Percentiles rank a stretch among this genome's conserved stretches.
phyloP scores from a whole-genome alignment of 139 green algal species.

The Chlorella vulgaris region DNA sequence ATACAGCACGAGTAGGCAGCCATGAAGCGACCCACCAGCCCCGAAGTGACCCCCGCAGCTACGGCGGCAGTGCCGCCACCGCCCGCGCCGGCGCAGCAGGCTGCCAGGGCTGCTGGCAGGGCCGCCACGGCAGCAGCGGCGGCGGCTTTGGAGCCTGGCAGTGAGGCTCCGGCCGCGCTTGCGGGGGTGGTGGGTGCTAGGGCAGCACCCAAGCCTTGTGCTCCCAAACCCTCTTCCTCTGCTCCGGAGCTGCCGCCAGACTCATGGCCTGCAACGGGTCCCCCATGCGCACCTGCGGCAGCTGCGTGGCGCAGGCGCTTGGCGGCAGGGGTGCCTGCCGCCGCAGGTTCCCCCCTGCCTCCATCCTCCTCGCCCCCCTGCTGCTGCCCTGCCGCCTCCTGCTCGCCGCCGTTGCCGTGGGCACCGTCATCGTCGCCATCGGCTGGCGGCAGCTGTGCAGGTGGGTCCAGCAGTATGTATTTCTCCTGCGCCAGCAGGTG shows the following conservation, averaged over 20 bases:
- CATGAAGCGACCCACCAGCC: constrained; percentile 23
- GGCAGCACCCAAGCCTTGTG: background rate
- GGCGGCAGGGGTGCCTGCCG: background rate
- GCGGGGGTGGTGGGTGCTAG: constrained; percentile 5
- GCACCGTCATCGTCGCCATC: background rate
- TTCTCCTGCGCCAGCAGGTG: constrained; percentile 19
- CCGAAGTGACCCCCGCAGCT: background rate
- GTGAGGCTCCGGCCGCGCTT: background rate
- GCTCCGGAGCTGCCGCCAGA: background rate
- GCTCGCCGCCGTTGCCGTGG: background rate
- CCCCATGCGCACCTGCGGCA: no score
- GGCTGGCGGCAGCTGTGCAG: background rate
- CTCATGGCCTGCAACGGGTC: background rate
- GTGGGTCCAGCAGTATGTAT: constrained; percentile 16
- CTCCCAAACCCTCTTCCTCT: no score
- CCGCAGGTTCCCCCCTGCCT: background rate
- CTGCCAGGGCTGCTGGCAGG: constrained; percentile 3
- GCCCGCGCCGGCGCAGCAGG: background rate
- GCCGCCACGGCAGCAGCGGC: background rate
- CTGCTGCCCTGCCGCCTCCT: background rate
- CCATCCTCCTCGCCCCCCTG: background rate
- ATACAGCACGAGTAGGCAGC: constrained; percentile 16
- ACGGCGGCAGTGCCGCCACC: background rate
- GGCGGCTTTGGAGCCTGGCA: background rate
- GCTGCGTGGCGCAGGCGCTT: background rate